Base-by-base conservation (phyloP, 257 asterid genomes). In the Lithospermum erythrorhizon region DNA sequence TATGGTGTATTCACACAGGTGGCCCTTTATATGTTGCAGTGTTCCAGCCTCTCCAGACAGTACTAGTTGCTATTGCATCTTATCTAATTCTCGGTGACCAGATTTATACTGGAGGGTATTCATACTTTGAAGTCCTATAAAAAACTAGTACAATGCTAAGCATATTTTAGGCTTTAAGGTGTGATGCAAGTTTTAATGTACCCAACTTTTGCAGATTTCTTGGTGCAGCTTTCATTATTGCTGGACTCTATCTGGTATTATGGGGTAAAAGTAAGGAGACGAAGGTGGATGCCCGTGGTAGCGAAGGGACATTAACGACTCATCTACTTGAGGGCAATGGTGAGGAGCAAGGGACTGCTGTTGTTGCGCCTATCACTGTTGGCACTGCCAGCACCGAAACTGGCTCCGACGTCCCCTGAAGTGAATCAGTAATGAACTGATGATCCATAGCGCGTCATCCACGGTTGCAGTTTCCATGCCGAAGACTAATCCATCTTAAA, bases 1-100 rank as follows among this genome's bases (percentile, higher is more conserved):
- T 89, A 54, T 87, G 97, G 97, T 82, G 88, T 59, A 89, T 89
- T 71, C 93, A 89, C 76, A 89, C 77, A 76, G 97, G 95, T 19
- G 93, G 95, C 25, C 95, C 97, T 21, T 95, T 89, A 13, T 89
- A 81, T 54, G 93, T 84, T 51, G 89, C 94, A 68, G 83, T 83
- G 70, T 89, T 89, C 81, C 97, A 84, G 83, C 95, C 97, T 16
- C 82, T 87, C 61, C 95, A 87, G 76, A 84, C 95, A 21, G 89
- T 84, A 53, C 60, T 89, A 70, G 95, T 89, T 47, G 90, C 94
- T 27, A 73, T 83, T 49, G 83, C 85, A 93, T 89, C 97, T 56
- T 82, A 79, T 60, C 54, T 87, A 16, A 67, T 87, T 61, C 90
- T 89, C 24, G 93, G 90, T 29, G 94, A 89, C 70, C 85, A 68